Conservation (phyloP, 2,329 filamentous ascomycete genomes). For the Onygenales sp. region DNA sequence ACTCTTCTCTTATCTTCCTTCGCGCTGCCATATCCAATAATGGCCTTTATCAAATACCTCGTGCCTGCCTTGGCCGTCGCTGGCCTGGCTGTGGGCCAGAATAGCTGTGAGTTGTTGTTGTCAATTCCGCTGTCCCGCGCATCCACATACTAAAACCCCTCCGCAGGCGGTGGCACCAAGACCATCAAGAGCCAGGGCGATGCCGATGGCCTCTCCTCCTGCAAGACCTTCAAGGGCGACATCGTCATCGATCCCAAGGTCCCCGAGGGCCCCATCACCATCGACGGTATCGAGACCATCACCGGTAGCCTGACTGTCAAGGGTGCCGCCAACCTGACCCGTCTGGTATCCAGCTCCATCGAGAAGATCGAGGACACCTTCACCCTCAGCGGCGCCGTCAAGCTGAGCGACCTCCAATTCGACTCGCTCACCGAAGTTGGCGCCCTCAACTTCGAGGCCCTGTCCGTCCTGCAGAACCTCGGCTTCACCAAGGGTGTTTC, state of each 20-base stretch:
- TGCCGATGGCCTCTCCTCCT: conserved; percentile 55
- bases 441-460: conserved; percentile 60
- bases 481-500: conserved; percentile 56
- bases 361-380: conserved; percentile 60
- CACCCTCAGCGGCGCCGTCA: conserved; percentile 56
- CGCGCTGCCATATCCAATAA: conserved; percentile 19
- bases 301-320: conserved; percentile 44
- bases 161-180: conserved; percentile 14
- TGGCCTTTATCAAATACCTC: conserved; percentile 47
- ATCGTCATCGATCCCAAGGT: conserved; percentile 50
- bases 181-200: conserved; percentile 50
- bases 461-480: conserved; percentile 54
- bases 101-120: conserved; percentile 16
- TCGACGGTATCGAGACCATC: conserved; percentile 55
- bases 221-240: conserved; percentile 59
- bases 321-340: conserved; percentile 47
- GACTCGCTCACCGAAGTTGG: conserved; percentile 54
- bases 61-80: conserved; percentile 47
- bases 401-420: conserved; percentile 60
- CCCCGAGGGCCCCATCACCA: conserved; percentile 48
- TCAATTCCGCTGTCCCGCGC: not conserved
- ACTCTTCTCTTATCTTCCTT: conserved; percentile 9
- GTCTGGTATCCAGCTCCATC: conserved; percentile 53
- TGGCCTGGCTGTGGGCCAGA: conserved; percentile 41
- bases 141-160: too few species aligned